Conservation (phyloP, 2,329 filamentous ascomycete species). For the Endothia cerciana region DNA sequence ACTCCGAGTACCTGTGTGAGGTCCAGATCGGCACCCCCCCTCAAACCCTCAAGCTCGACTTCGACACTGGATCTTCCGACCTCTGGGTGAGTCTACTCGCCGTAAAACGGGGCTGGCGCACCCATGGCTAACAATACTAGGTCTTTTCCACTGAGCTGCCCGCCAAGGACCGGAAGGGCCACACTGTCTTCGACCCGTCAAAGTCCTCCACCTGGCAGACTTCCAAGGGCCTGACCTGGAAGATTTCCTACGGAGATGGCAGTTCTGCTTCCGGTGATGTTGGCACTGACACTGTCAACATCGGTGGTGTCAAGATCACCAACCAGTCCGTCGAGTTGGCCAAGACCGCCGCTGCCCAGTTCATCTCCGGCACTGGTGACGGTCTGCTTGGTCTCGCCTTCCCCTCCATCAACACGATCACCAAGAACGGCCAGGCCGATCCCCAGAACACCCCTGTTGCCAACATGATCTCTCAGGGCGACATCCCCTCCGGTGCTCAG, state of each 20-base stretch:
- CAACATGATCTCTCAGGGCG: conserved; percentile 63
- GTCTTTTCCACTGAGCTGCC: conserved; percentile 59
- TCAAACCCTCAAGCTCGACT: conserved; percentile 65
- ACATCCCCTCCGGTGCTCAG: conserved; percentile 52
- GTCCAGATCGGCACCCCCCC: conserved; percentile 67
- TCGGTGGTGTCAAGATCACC: conserved; percentile 65
- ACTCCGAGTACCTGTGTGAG: conserved; percentile 66
- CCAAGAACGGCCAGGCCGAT: conserved; percentile 43
- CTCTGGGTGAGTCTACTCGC: conserved; percentile 59
- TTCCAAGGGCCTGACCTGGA: conserved; percentile 56
- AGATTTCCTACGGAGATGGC: conserved; percentile 70
- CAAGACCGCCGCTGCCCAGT: conserved; percentile 59
- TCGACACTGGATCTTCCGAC: conserved; percentile 73
- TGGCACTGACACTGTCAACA: conserved; percentile 62
- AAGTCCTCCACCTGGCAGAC: conserved; percentile 65
- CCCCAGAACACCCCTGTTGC: conserved; percentile 66
- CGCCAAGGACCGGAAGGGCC: conserved; percentile 42
- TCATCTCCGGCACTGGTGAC: conserved; percentile 59
- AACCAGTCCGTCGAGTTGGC: conserved; percentile 69
- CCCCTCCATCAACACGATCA: conserved; percentile 65
- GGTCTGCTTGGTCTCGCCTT: conserved; percentile 71
- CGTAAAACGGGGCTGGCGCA: neutral
- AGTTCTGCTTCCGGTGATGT: conserved; percentile 69
- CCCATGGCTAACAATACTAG: conserved; percentile 38
- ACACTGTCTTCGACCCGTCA: conserved; percentile 61